These are phyloP conservation scores for Carpinus viminea DNA, from an alignment of 306 rosid genomes.

Conservation along the genomic window DNA sequence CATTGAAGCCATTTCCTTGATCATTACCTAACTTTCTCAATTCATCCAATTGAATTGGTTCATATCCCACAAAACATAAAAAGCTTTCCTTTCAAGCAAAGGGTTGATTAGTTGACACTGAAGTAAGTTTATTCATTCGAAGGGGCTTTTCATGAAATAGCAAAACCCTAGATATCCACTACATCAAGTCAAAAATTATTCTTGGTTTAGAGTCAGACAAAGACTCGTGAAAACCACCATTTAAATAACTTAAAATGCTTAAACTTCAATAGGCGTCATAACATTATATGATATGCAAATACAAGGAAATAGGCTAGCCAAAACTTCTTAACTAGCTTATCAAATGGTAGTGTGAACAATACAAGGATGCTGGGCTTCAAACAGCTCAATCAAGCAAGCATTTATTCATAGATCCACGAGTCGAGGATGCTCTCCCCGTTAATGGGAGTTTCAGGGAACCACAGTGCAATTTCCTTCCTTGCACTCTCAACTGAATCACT, in stretches of 20 bases:
- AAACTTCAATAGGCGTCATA: too few relatives aligned
- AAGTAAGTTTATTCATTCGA: too few relatives aligned
- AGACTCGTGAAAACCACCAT: not conserved
- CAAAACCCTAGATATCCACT: too few relatives aligned
- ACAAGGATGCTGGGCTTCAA: not conserved
- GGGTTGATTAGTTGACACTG: too few relatives aligned
- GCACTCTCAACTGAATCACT: conserved; percentile 89
- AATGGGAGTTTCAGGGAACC: conserved; percentile 88
- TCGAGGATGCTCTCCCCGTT: conserved; percentile 74
- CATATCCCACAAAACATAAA: too few relatives aligned
- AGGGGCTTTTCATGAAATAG: too few relatives aligned
- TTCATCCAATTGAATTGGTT: too few relatives aligned
- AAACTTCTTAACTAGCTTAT: not conserved
- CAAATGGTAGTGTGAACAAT: not conserved
- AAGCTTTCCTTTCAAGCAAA: too few relatives aligned
- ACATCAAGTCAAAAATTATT: too few relatives aligned
- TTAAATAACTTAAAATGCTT: not conserved
- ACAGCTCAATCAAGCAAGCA: not conserved
- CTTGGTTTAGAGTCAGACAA: too few relatives aligned
- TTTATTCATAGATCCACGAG: conserved; percentile 79
- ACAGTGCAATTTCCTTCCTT: conserved; percentile 76
- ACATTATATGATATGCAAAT: not conserved
- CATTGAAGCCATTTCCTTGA: too few relatives aligned
- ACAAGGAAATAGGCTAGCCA: not conserved
- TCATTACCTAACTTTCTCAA: too few relatives aligned